Conservation (phyloP, 208 protist species). For the Trypanosoma cruzi region DNA sequence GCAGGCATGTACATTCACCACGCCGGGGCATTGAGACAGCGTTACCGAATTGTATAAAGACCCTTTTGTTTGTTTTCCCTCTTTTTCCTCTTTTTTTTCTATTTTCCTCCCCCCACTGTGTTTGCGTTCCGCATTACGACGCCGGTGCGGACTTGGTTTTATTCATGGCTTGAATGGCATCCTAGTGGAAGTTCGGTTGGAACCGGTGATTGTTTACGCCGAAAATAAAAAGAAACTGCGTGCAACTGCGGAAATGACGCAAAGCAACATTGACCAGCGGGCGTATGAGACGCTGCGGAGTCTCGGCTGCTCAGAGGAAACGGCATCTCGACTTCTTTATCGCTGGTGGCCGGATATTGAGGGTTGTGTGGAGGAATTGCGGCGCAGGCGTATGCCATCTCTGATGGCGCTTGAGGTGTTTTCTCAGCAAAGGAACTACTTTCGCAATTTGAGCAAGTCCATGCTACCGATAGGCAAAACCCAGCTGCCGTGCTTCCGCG, state of each 20-base stretch:
- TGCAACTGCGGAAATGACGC: not conserved
- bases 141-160: not conserved
- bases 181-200: not conserved
- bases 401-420: constrained; percentile 53
- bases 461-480: constrained; percentile 25
- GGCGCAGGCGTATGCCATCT: constrained; percentile 37
- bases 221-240: not conserved
- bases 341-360: constrained; percentile 9
- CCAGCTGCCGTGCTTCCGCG: constrained; percentile 25
- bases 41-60: not conserved
- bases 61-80: not conserved
- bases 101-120: not conserved
- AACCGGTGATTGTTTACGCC: not conserved
- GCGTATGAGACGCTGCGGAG: not conserved
- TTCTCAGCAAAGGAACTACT: constrained; percentile 40
- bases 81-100: not conserved
- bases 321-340: not conserved
- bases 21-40: not conserved
- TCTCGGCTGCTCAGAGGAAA: constrained; percentile 9
- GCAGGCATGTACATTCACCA: not conserved
- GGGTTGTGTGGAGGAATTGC: constrained; percentile 17
- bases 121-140: not conserved
- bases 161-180: not conserved
- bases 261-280: not conserved
- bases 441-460: constrained; percentile 16